Evolutionary conservation across 169 alveolate species (phyloP).

Genomic region (Eimeria acervulina): DNA sequence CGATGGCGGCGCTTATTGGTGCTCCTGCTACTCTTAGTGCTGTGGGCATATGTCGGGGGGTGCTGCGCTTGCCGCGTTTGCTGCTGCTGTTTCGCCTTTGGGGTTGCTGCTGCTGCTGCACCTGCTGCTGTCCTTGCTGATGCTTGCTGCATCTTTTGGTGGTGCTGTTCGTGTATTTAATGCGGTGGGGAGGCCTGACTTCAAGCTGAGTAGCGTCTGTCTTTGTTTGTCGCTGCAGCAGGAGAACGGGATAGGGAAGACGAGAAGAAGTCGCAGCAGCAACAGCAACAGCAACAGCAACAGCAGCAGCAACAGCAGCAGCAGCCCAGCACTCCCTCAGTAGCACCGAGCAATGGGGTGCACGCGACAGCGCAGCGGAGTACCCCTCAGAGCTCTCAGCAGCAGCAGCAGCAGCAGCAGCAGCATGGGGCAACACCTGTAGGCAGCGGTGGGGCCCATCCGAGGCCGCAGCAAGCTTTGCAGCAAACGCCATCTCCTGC

Average conservation of each 20-base stretch:
- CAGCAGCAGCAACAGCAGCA: neutral
- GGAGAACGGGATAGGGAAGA: slow-evolving; percentile 57
- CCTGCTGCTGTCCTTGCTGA: neutral
- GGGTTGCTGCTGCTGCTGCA: neutral
- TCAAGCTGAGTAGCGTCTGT: no score
- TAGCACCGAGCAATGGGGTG: neutral
- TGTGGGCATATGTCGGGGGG: neutral
- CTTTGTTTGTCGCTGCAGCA: neutral
- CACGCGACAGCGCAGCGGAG: neutral
- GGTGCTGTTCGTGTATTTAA: no score
- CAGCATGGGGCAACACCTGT: slow-evolving; percentile 26
- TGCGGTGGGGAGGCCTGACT: no score
- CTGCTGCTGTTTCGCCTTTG: neutral
- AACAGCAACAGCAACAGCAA: neutral
- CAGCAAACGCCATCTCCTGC: slow-evolving; percentile 20
- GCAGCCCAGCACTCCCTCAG: neutral
- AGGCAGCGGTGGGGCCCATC: neutral
- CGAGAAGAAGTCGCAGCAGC: slow-evolving; percentile 33
- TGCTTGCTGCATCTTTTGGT: no score
- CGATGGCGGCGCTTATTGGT: neutral
- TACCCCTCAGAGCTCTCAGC: neutral
- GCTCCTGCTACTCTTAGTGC: neutral
- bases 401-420: slow-evolving; percentile 34
- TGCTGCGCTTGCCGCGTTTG: neutral
- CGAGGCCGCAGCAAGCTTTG: neutral